Evolutionary conservation across 495 filamentous ascomycete genomes (phyloP), one percentile per base, ranked within the genome.

Genomic region (Penicillium steckii): DNA sequence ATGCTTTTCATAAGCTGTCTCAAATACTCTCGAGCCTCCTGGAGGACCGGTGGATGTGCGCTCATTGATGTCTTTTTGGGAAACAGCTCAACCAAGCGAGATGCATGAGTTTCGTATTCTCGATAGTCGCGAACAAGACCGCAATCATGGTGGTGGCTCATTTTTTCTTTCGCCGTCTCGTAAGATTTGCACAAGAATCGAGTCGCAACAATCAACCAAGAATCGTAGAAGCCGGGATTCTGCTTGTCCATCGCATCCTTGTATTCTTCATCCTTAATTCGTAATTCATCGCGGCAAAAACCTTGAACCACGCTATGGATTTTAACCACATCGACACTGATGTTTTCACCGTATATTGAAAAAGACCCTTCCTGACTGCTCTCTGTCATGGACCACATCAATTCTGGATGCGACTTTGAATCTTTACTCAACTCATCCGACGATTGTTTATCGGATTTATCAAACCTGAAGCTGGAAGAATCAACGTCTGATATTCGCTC

Each of bases 271-370:
- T 83, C 76, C 54, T 62, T 70, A 46, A 80, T 77, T 18, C 77
- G 76, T 3, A 94, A 68, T 19, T 81, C 78, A 57, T 90, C 86
- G 15, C 87, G 80, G 52, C 88, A 90, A 47, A 91, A 91, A 0
- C 81, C 85, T 60, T 93, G 90, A 5, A 91, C 86, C 1, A 93
- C 87, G 26, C 81, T 85, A 62, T 91, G 88, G 35, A 93, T 77
- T 26, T 86, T 83, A 26, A 93, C 76, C 27, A 91, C 78, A 46
- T 91, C 89, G 18, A 90, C 79, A 1, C 56, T 53, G 8, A 58
- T 62, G 30, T 77, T 75, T 19, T 80, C 80, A 1, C 72, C 67
- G 37, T 77, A 78, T 0, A 72, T 51, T 0, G 68, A 63, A 25
- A 72, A 73, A 19, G 69, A 71, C 0, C 61, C 70, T 25, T 70